Base-by-base conservation (phyloP, 2,329 filamentous ascomycete genomes). In the Fusarium sp. region DNA sequence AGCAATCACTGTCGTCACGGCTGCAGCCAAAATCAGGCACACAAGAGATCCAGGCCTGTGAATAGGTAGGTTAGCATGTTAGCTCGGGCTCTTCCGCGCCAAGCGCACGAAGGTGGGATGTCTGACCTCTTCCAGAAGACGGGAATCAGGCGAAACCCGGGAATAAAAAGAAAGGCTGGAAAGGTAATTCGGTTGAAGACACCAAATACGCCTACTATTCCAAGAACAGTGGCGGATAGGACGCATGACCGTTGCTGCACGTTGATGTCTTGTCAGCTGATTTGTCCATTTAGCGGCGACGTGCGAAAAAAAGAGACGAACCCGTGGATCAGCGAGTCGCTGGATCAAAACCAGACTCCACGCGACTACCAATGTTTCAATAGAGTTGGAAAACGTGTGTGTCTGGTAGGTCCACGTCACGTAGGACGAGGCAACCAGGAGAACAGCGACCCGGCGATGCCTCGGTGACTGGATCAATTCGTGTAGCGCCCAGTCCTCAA, bases 331-430 rank as follows among this genome's bases (percentile, higher is more conserved):
- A 49, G 91, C 84, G 72, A 98, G 96, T 77, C 95, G 90, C 79
- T 92, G 89, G 67, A 97, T 94, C 78, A 99, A 82, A 51, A 98
- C 94, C 79, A 99, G 82, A 76, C 92, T 94, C 96, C 96, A 99
- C 58, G 93, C 88, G 56, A 99, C 93, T 55, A 95, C 86, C 73
- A 99, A 83, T 3, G 96, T 98, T 83, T 99, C 96, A 71, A 98
- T 87, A 67, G 95, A 96, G 81, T 99, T 99, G 68, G 95, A 98
- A 79, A 99, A 98, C 11, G 96, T 98, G 81, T 99, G 96, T 16
- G 93, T 96, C 81, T 99, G 96, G 81, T 95, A 97, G 46, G 95
- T 97, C 95, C 96, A 99, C 51, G 96, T 99, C 73, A 97, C 95
- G 81, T 98, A 99, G 25, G 93, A 97, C 27, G 95, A 98, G 49